Base-by-base conservation (phyloP, 345 rosid genomes). In the Eutrema heterophyllum region DNA sequence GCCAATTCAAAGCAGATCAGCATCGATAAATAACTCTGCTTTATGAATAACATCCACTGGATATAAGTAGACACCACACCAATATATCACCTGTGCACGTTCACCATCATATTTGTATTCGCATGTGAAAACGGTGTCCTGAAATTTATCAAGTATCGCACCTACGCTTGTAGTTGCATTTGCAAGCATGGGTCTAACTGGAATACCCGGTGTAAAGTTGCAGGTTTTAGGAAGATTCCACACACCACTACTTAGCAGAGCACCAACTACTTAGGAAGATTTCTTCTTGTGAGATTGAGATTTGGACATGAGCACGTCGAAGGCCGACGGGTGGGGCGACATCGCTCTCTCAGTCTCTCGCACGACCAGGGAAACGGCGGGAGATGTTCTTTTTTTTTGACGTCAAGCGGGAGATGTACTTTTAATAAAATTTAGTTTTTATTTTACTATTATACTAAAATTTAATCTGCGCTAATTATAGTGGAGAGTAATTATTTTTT, bases 31-130 rank as follows among this genome's bases (percentile, higher is more conserved):
- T 4, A 4, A 6, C 38, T 39, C 54, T 8, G 18, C 50, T 49
- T 9, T 40, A 49, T 65, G 33, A 46, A 46, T 15, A 54, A 21
- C 56, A 65, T 38, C 45, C 18, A 43, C 30, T 29, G 5, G n/a
- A 33, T 9, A 7, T 44, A 21, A 21, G 21, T 21, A 21, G 21
- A 21, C 21, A 21, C 21, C 21, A 21, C 21, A 21, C 21, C 21
- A 21, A 21, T 21, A 21, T 21, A 21, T 77, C 75, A 89, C 97
- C 92, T 93, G 98, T 56, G 98, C 98, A 72, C 97, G 92, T 68
- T 89, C 98, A 52, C 98, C 97, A 74, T 93, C 98, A 68, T 93
- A 91, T 71, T 93, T 93, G 83, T 91, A 93, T 72, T 93, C 96
- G 71, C 92, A 91, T 24, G 93, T 78, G 64, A 81, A 93, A 68